Evolutionary conservation across 179 eudicot species (phyloP), one percentile per base, ranked within the genome.

Genomic region (Beta macrorhiza): DNA sequence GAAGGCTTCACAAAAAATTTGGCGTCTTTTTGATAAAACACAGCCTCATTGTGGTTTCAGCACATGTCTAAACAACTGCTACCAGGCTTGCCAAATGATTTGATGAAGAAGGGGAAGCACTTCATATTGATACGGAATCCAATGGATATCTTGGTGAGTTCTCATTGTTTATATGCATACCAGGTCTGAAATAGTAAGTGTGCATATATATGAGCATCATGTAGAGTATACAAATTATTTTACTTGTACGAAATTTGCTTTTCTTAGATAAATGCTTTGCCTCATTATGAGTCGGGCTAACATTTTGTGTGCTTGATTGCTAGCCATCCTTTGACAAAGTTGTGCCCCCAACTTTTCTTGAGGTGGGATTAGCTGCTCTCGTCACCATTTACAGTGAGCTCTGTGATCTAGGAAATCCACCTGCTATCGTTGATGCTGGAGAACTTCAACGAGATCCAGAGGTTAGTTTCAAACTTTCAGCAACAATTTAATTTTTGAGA

Each of bases 81-180:
- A 74, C 90, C 91, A 85, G 92, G 95, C 67, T 86, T 94, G 81
- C 82, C 87, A 7, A 82, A 86, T 58, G 95, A 92, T 86, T 80
- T 96, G 81, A 87, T 92, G 91, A 92, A 85, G 85, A 96, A 81
- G 77, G 99, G 99, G 85, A 96, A 92, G 83, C 99, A 96, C 89
- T 85, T 91, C 85, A 90, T 96, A 78, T 73, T 96, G 83, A 92
- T 96, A 84, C 81, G 98, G 67, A 94, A 94, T 85, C 99, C 99
- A 52, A 89, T 94, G 75, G 92, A 94, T 80, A 83, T 94, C 77
- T 82, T 96, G 93, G 99, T 94, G 88, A 81, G 87, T 61, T 72
- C 11, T 76, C 70, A 59, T 52, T 71, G 47, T 64, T 42, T 53
- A 20, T 64, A 49, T 81, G 17, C 14, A 47, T 15, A 16, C 25